These are phyloP conservation scores for Lasiosphaeriaceae sp. DNA, from an alignment of 495 filamentous ascomycete species.

Conservation along the genomic window DNA sequence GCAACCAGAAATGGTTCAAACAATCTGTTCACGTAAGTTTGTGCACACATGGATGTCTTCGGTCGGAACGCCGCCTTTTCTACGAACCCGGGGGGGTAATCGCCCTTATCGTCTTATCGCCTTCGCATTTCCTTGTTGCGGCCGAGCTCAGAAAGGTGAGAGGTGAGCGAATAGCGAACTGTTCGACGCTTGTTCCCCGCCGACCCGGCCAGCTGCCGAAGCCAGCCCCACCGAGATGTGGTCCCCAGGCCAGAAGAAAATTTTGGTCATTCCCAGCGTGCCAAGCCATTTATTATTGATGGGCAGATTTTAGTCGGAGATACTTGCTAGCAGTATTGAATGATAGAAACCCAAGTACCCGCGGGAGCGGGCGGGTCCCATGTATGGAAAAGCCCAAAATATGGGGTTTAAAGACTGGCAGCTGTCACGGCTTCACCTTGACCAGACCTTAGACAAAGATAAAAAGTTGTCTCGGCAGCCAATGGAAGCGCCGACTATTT, in stretches of 20 bases:
- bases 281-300: slow-evolving; percentile 12
- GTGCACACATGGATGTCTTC: neutral
- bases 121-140: slow-evolving; percentile 32
- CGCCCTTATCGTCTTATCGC: slow-evolving; percentile 23
- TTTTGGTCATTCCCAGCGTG: slow-evolving; percentile 19
- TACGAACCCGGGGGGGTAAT: slow-evolving; percentile 8
- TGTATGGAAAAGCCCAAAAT: no score
- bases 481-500: slow-evolving; percentile 5
- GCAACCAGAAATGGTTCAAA: no score
- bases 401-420: no score
- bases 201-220: slow-evolving; percentile 17
- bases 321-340: neutral
- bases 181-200: neutral
- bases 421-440: no score
- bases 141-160: slow-evolving; percentile 26
- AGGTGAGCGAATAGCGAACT: neutral
- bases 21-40: no score
- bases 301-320: neutral
- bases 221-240: slow-evolving; percentile 20
- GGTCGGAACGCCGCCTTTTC: slow-evolving; percentile 11
- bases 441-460: no score
- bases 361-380: no score
- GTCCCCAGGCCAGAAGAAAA: slow-evolving; percentile 35
- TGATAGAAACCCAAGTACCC: neutral
- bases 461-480: slow-evolving; percentile 1